Conservation (phyloP, 805 yeast species). For the Candida rishiriensis region DNA sequence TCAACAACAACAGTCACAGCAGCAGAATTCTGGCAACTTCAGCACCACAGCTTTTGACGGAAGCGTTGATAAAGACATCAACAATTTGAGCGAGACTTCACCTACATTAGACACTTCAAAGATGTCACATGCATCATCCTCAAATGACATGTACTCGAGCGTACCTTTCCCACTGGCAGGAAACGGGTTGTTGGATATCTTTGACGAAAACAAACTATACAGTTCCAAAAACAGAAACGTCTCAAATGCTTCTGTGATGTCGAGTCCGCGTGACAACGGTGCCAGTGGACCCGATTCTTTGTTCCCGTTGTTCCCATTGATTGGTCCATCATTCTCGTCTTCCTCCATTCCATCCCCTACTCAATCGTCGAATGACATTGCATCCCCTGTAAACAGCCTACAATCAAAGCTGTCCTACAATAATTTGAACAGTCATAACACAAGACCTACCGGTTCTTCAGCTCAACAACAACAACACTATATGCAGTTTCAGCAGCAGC, state of each 20-base stretch:
- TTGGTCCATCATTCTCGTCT: slow-evolving; percentile 27
- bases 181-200: slow-evolving; percentile 28
- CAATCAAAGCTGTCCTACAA: slow-evolving; percentile 15
- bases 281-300: slow-evolving; percentile 24
- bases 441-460: slow-evolving; percentile 2
- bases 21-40: not conserved
- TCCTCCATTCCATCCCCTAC: slow-evolving; percentile 15
- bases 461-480: slow-evolving; percentile 5
- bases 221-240: slow-evolving; percentile 9
- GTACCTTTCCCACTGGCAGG: slow-evolving; percentile 24
- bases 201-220: slow-evolving; percentile 18
- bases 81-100: not conserved
- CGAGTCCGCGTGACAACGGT: slow-evolving; percentile 15
- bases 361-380: slow-evolving; percentile 9
- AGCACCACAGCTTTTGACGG: not conserved
- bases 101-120: not conserved
- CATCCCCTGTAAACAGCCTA: slow-evolving; percentile 8
- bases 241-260: slow-evolving; percentile 12
- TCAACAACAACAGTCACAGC: slow-evolving; percentile 1
- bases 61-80: not conserved
- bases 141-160: slow-evolving; percentile 15
- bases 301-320: slow-evolving; percentile 30
- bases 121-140: not conserved
- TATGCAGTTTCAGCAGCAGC: slow-evolving; percentile 9
- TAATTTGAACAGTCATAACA: slow-evolving; percentile 20